phyloP scores from a whole-genome alignment of 2,329 filamentous ascomycete genomes.

The Bipolaris victoriae region DNA sequence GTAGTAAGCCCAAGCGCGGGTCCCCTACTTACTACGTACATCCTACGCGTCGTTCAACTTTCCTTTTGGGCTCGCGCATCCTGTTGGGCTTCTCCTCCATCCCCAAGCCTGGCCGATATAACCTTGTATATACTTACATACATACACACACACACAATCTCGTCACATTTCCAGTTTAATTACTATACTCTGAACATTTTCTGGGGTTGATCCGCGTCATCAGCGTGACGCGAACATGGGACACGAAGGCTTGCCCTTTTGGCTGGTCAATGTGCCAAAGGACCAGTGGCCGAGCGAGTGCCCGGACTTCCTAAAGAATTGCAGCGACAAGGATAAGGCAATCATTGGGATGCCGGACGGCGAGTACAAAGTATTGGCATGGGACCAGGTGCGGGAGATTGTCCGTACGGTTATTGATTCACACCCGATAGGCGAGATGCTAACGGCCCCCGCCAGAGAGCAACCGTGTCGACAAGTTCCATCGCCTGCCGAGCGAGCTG shows the following conservation, averaged over 20 bases:
- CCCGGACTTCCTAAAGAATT: slow-evolving; percentile 70
- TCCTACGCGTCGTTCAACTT: slow-evolving; percentile 4
- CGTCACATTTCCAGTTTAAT: no score
- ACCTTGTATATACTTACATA: slow-evolving; percentile 7
- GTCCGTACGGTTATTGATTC: slow-evolving; percentile 41
- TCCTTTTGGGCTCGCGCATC: slow-evolving; percentile 8
- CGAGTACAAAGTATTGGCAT: slow-evolving; percentile 67
- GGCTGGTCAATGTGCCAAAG: slow-evolving; percentile 79
- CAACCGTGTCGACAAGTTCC: slow-evolving; percentile 78
- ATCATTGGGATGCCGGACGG: slow-evolving; percentile 75
- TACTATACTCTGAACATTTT: neutral
- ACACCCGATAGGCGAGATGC: slow-evolving; percentile 8
- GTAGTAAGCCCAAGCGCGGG: slow-evolving; percentile 15
- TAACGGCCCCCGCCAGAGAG: slow-evolving; percentile 47
- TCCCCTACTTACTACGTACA: no score
- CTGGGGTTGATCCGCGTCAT: neutral
- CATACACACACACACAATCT: neutral
- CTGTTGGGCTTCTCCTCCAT: slow-evolving; percentile 9
- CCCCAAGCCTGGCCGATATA: slow-evolving; percentile 8
- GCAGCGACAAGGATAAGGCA: slow-evolving; percentile 69
- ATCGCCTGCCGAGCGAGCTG: slow-evolving; percentile 76
- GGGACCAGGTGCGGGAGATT: slow-evolving; percentile 71
- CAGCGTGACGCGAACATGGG: slow-evolving; percentile 10
- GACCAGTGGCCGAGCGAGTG: slow-evolving; percentile 68
- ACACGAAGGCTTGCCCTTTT: slow-evolving; percentile 64